These are phyloP conservation scores for Furcasterigmium sp. DNA, from an alignment of 2,329 filamentous ascomycete species.

Conservation along the genomic window DNA sequence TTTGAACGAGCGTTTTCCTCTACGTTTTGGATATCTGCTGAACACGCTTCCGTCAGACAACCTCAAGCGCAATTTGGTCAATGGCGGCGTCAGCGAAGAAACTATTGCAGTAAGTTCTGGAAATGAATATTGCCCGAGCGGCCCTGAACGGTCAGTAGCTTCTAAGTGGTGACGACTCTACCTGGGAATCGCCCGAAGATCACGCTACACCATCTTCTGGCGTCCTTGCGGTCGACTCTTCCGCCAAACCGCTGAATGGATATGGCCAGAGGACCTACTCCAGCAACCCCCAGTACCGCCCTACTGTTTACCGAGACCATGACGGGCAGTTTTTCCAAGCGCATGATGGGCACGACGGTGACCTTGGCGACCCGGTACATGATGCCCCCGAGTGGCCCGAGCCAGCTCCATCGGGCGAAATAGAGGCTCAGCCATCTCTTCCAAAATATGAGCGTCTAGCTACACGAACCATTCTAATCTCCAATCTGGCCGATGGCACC, in stretches of 20 bases:
- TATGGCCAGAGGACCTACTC: no score
- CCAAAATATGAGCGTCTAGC: constrained; percentile 30
- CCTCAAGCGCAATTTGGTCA: constrained; percentile 41
- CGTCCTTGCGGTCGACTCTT: constrained; percentile 7
- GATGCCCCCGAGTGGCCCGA: neutral
- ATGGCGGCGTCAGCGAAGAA: constrained; percentile 40
- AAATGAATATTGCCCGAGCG: no score
- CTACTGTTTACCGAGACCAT: neutral
- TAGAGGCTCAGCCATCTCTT: neutral
- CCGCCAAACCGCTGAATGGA: no score
- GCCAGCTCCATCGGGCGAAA: neutral
- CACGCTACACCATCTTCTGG: neutral
- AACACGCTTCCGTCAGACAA: constrained; percentile 29
- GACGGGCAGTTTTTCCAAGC: neutral
- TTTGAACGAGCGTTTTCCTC: no score
- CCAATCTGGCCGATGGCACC: constrained; percentile 54
- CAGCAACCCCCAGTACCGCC: neutral
- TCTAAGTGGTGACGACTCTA: constrained; percentile 11
- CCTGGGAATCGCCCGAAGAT: constrained; percentile 4
- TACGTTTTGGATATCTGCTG: no score
- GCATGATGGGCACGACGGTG: neutral
- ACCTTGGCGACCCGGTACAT: neutral
- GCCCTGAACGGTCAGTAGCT: no score
- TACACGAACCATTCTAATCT: constrained; percentile 56
- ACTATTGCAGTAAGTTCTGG: constrained; percentile 42